Conservation (phyloP, 2,329 filamentous ascomycete genomes). For the Arthrobotrys iridis region DNA sequence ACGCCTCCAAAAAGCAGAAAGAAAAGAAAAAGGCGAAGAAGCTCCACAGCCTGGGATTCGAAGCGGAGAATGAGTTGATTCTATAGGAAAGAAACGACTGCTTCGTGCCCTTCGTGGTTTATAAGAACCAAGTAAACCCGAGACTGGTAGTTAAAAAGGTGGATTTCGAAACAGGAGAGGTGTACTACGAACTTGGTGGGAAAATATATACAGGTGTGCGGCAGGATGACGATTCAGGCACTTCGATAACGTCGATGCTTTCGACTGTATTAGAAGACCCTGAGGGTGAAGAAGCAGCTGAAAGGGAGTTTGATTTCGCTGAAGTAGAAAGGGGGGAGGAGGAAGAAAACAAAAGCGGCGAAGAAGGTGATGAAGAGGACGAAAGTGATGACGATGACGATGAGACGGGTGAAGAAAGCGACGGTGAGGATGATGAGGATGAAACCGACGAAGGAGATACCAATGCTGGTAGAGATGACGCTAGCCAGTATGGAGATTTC, state of each 20-base stretch:
- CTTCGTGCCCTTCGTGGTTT: constrained; percentile 32
- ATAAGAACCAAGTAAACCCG: constrained; percentile 25
- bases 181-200: constrained; percentile 12
- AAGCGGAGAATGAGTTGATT: constrained; percentile 73
- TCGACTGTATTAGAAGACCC: constrained; percentile 22
- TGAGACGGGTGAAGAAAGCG: not conserved
- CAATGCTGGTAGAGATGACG: not conserved
- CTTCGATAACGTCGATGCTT: constrained; percentile 3
- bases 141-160: constrained; percentile 4
- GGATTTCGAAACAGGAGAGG: not conserved
- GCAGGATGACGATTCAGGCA: constrained; percentile 1
- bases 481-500: constrained; percentile 15
- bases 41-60: constrained; percentile 81
- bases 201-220: not conserved
- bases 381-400: not conserved
- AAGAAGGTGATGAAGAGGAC: not conserved
- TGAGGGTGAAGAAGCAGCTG: constrained; percentile 12
- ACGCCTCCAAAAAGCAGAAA: constrained; percentile 73
- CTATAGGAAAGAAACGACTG: constrained; percentile 40
- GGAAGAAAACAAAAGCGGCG: not conserved
- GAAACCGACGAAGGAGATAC: not conserved
- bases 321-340: not conserved
- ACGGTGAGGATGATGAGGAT: not conserved
- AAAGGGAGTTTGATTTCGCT: not conserved
- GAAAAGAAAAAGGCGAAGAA: constrained; percentile 79